phyloP scores from a whole-genome alignment of 345 rosid species.

The Populus ilicifolia region DNA sequence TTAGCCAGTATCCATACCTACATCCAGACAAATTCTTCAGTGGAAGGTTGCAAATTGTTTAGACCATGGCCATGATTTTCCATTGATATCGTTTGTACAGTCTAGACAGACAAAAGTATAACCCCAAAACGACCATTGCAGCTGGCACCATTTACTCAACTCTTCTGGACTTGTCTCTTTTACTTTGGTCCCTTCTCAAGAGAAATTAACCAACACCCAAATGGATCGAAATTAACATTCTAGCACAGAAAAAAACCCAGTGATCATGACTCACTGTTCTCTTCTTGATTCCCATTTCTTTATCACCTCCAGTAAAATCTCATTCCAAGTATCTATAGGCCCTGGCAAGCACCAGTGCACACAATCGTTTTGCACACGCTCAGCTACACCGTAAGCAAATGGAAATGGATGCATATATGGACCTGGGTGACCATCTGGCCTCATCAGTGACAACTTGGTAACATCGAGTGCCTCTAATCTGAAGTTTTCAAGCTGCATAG shows the following conservation, averaged over 20 bases:
- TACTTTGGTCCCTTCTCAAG: constrained; percentile 1
- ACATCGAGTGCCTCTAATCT: constrained; percentile 73
- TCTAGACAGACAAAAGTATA: background rate
- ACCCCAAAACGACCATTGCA: constrained; percentile 8
- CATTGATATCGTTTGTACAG: background rate
- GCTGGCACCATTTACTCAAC: constrained; percentile 3
- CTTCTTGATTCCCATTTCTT: constrained; percentile 47
- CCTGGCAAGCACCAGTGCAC: constrained; percentile 99
- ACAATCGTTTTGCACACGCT: constrained; percentile 85
- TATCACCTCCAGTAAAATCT: constrained; percentile 58
- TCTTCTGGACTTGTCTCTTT: constrained; percentile 6
- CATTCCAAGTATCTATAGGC: constrained; percentile 90
- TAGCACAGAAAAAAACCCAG: background rate
- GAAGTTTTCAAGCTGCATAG: constrained; percentile 20
- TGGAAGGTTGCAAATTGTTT: background rate
- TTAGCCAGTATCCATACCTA: background rate
- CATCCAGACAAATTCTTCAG: background rate
- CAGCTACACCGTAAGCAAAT: constrained; percentile 63
- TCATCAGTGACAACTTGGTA: constrained; percentile 55
- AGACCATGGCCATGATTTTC: background rate
- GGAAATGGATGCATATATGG: constrained; percentile 80
- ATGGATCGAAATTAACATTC: background rate
- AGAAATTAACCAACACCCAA: constrained; percentile 5
- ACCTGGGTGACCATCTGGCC: constrained; percentile 95
- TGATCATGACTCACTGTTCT: constrained; percentile 15